phyloP scores from a whole-genome alignment of 306 rosid genomes.

The Ormosia semicastrata region DNA sequence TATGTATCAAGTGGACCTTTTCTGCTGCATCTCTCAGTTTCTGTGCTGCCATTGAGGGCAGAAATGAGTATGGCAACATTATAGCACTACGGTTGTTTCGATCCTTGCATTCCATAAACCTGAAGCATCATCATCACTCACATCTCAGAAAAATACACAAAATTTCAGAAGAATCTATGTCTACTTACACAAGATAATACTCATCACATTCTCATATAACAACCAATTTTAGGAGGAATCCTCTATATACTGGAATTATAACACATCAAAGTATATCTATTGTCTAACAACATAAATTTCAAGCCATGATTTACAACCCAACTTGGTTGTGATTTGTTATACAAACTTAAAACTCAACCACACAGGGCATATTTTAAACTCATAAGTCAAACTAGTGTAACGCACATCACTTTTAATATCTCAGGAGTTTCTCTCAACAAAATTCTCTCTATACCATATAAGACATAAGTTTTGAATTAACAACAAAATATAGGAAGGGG shows the following conservation, averaged over 20 bases:
- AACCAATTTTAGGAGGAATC: neutral
- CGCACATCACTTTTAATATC: neutral
- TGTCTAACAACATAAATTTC: neutral
- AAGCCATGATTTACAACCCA: neutral
- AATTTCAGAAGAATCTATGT: constrained; percentile 11
- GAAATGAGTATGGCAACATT: constrained; percentile 76
- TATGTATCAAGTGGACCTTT: constrained; percentile 51
- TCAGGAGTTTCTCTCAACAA: constrained; percentile 11
- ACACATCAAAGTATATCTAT: neutral
- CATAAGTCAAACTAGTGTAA: neutral
- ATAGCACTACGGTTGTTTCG: constrained; percentile 77
- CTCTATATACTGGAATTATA: neutral
- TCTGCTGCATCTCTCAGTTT: constrained; percentile 74
- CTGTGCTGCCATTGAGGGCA: constrained; percentile 74
- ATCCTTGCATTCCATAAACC: constrained; percentile 99
- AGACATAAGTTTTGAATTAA: neutral
- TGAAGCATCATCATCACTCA: constrained; percentile 33
- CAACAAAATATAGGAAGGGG: neutral
- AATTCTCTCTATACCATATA: neutral
- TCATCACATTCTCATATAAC: neutral
- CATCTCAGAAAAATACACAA: constrained; percentile 1
- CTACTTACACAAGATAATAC: neutral
- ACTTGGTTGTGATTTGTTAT: neutral
- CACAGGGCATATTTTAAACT: neutral
- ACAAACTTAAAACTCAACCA: constrained; percentile 3